Conservation (phyloP, 306 rosid genomes). For the Vigna unguiculata region DNA sequence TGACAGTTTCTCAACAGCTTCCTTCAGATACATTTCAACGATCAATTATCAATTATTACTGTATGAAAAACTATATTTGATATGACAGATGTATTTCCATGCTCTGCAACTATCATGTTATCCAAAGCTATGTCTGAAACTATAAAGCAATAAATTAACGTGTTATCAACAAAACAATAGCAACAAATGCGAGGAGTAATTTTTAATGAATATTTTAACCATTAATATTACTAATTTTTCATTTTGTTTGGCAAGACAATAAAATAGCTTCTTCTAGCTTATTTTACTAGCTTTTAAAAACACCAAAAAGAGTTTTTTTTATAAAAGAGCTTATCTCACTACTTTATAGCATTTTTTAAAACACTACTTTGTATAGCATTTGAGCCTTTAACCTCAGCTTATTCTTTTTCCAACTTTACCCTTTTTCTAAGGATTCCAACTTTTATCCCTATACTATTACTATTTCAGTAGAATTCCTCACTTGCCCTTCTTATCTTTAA, state of each 20-base stretch:
- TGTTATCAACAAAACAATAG: conserved; percentile 2
- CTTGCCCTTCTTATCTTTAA: too few species aligned
- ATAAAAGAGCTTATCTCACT: not conserved
- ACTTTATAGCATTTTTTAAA: not conserved
- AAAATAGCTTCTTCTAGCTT: not conserved
- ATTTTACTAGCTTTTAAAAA: not conserved
- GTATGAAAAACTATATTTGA: conserved; percentile 18
- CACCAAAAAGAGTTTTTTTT: not conserved
- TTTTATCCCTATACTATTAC: too few species aligned
- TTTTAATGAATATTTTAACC: conserved; percentile 16
- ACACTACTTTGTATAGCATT: not conserved
- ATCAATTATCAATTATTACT: conserved; percentile 33
- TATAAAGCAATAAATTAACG: not conserved
- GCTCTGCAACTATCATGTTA: conserved; percentile 1
- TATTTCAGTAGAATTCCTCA: too few species aligned
- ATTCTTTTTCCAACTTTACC: too few species aligned
- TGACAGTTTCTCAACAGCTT: conserved; percentile 81
- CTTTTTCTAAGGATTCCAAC: too few species aligned
- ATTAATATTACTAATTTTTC: conserved; percentile 8
- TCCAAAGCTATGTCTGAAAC: conserved; percentile 22
- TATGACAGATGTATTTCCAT: conserved; percentile 5
- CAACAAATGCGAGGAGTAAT: not conserved
- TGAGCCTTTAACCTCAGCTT: too few species aligned
- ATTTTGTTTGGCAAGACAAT: not conserved
- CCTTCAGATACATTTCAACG: conserved; percentile 58